Evolutionary conservation across 2,329 filamentous ascomycete genomes (phyloP).

Genomic region (Trichoderma asperellum): DNA sequence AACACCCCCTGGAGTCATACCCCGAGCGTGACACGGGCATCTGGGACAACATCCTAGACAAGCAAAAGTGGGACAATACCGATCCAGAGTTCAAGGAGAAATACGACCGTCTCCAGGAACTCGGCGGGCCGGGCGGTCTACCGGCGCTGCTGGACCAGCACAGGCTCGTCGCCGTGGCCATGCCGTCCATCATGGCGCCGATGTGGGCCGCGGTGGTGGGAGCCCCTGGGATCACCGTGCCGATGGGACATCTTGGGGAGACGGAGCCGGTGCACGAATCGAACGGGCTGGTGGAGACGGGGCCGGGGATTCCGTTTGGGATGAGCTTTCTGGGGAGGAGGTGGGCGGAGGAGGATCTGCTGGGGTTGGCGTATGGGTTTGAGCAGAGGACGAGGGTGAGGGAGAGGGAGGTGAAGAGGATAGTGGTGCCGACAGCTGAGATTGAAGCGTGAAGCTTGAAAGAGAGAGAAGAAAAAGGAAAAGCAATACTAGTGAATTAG

Average conservation of each 20-base stretch:
- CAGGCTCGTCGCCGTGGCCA: constrained; percentile 61
- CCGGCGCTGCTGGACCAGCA: constrained; percentile 60
- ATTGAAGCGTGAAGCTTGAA: neutral
- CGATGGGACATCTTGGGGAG: constrained; percentile 44
- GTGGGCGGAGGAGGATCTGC: constrained; percentile 60
- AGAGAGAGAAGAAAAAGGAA: neutral
- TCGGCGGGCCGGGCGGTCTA: constrained; percentile 63
- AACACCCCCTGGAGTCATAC: constrained; percentile 58
- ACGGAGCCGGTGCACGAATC: constrained; percentile 9
- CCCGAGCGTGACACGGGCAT: constrained; percentile 61
- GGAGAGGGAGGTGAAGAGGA: constrained; percentile 18
- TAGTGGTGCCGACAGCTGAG: constrained; percentile 20
- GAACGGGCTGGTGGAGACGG: constrained; percentile 25
- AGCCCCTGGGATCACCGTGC: constrained; percentile 59
- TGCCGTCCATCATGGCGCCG: constrained; percentile 53
- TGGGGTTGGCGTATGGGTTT: constrained; percentile 68
- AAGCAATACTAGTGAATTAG: too few species aligned
- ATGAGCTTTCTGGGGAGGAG: constrained; percentile 61
- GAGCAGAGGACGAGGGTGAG: constrained; percentile 55
- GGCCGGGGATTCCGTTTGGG: constrained; percentile 49
- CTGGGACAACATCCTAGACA: constrained; percentile 57
- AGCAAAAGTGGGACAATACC: constrained; percentile 58
- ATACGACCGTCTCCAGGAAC: constrained; percentile 52
- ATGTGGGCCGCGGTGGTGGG: constrained; percentile 34
- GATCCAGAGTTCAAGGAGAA: constrained; percentile 57